These are phyloP conservation scores for Fraxinus angustifolia DNA, from an alignment of 305 asterid species.

Conservation along the genomic window DNA sequence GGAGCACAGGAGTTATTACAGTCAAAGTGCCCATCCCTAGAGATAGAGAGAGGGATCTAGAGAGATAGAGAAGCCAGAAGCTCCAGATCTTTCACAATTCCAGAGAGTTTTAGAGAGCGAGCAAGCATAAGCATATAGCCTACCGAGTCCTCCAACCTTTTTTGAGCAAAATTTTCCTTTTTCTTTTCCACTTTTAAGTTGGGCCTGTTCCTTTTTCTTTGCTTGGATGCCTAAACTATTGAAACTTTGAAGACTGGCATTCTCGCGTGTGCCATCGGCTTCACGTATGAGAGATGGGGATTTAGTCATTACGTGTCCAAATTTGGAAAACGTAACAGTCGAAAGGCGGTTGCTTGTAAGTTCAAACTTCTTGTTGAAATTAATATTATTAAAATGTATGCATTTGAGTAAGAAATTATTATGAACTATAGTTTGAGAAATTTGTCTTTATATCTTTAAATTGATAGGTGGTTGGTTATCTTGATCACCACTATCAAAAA, in stretches of 20 bases:
- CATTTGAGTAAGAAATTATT: too few species aligned
- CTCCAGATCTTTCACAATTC: not conserved
- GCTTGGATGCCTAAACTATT: not conserved
- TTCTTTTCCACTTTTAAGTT: not conserved
- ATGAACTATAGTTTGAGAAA: too few species aligned
- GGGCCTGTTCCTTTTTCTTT: not conserved
- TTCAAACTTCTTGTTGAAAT: not conserved
- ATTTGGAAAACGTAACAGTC: not conserved
- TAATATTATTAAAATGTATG: too few species aligned
- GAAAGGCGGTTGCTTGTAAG: not conserved
- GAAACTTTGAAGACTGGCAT: not conserved
- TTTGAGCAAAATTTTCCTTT: not conserved
- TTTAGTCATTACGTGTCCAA: not conserved
- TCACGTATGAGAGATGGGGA: not conserved
- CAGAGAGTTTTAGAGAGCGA: not conserved
- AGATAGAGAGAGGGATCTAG: too few species aligned
- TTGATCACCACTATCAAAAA: slow-evolving; percentile 13
- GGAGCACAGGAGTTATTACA: too few species aligned
- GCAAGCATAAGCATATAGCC: not conserved
- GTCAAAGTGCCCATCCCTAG: too few species aligned
- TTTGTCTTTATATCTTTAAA: too few species aligned
- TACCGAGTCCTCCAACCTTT: not conserved
- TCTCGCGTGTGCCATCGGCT: not conserved
- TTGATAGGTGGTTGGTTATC: slow-evolving; percentile 1
- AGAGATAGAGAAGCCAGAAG: too few species aligned